These are phyloP conservation scores for Zygosaccharomyces sapae DNA, from an alignment of 1,139 yeast genomes.

Conservation along the genomic window DNA sequence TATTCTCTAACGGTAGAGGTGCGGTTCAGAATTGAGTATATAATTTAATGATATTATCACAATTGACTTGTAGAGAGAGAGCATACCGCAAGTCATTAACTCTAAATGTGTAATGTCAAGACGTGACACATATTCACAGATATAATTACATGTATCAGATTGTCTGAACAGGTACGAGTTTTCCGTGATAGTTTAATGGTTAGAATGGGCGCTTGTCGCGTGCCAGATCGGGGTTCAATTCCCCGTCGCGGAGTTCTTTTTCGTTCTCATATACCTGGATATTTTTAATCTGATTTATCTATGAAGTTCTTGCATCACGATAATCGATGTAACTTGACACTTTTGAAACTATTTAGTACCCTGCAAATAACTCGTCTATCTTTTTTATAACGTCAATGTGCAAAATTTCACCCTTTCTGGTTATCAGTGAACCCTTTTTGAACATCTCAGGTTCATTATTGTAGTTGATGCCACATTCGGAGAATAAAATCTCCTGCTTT, in stretches of 20 bases:
- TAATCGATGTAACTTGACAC: not conserved
- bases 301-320: too few relatives aligned
- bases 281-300: too few relatives aligned
- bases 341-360: conserved; percentile 16
- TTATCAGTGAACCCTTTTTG: conserved; percentile 77
- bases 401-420: conserved; percentile 48
- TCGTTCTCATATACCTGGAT: too few relatives aligned
- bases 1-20: too few relatives aligned
- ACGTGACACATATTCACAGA: too few relatives aligned
- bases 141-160: too few relatives aligned
- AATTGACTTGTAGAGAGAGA: too few relatives aligned
- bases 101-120: too few relatives aligned
- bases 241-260: conserved; percentile 38
- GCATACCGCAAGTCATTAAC: too few relatives aligned
- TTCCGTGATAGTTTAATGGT: conserved; percentile 40
- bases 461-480: conserved; percentile 77
- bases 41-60: too few relatives aligned
- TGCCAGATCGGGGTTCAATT: conserved; percentile 40
- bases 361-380: conserved; percentile 37
- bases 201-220: conserved; percentile 41
- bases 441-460: conserved; percentile 84
- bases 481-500: conserved; percentile 80
- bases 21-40: too few relatives aligned
- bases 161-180: too few relatives aligned
- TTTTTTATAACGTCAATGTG: conserved; percentile 40